Conservation (phyloP, 1,284 basidiomycete genomes). For the Austroboletus novae-zelandiae region DNA sequence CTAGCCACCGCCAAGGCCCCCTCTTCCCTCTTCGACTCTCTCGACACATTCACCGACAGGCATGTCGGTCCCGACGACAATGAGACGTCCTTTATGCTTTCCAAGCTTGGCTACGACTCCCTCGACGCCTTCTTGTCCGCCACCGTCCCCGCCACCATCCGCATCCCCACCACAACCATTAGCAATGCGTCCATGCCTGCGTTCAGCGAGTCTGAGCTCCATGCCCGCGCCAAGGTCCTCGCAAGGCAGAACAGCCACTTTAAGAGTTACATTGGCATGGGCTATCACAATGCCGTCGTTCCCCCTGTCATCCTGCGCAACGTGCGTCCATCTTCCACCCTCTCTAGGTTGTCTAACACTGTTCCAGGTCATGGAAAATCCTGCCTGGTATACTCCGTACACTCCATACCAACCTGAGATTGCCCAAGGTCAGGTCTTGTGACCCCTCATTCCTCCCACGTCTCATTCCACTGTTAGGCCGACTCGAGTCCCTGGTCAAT, state of each 20-base stretch:
- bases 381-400: constrained; percentile 98
- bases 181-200: constrained; percentile 69
- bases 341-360: constrained; percentile 5
- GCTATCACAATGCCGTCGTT: constrained; percentile 93
- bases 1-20: constrained; percentile 62
- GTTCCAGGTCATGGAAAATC: constrained; percentile 89
- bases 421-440: constrained; percentile 67
- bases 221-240: constrained; percentile 72
- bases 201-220: constrained; percentile 86
- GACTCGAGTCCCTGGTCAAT: constrained; percentile 95
- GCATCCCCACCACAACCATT: constrained; percentile 62
- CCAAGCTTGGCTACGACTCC: constrained; percentile 74
- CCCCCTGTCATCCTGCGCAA: constrained; percentile 93
- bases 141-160: constrained; percentile 78
- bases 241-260: constrained; percentile 78
- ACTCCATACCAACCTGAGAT: constrained; percentile 95
- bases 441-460: constrained; percentile 4
- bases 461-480: constrained; percentile 49
- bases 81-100: constrained; percentile 79
- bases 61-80: constrained; percentile 86
- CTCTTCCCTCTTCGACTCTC: constrained; percentile 66
- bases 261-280: constrained; percentile 97
- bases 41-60: constrained; percentile 86
- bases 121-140: constrained; percentile 85
- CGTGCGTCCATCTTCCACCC: constrained; percentile 42